Percentiles rank a stretch among this genome's conserved stretches.
These are phyloP conservation scores for Colletotrichum sp. DNA, from an alignment of 2,329 filamentous ascomycete species.

Conservation along the genomic window DNA sequence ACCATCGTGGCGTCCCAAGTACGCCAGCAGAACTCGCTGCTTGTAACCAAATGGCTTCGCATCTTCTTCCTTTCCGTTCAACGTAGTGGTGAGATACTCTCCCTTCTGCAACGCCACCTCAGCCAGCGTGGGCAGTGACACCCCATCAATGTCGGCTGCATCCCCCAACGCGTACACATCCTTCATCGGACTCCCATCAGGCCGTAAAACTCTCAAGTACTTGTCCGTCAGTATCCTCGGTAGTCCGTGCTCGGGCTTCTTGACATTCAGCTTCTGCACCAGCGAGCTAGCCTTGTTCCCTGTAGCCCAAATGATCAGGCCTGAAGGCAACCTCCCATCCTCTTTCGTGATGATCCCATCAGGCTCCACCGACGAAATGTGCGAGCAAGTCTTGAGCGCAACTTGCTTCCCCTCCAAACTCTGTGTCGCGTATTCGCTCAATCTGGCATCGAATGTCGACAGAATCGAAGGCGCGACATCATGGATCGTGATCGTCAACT, in stretches of 20 bases:
- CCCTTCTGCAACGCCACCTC: conserved; percentile 16
- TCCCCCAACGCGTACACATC: conserved; percentile 6
- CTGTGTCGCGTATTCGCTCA: conserved; percentile 84
- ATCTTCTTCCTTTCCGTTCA: neutral
- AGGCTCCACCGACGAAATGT: conserved; percentile 36
- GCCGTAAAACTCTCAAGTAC: neutral
- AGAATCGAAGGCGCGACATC: conserved; percentile 96
- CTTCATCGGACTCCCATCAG: conserved; percentile 4
- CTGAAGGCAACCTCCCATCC: conserved; percentile 82
- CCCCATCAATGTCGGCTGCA: neutral
- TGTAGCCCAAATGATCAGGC: conserved; percentile 96
- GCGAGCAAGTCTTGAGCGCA: neutral
- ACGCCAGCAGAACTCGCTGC: neutral
- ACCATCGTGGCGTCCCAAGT: conserved; percentile 8
- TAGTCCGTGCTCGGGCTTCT: neutral
- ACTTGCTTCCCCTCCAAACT: conserved; percentile 6
- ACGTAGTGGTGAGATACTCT: neutral
- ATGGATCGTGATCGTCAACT: conserved; percentile 96
- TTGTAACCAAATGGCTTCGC: neutral
- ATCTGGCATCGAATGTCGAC: conserved; percentile 97
- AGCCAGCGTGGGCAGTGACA: conserved; percentile 3
- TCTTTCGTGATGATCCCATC: conserved; percentile 99
- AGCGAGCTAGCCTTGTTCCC: conserved; percentile 64
- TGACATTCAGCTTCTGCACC: conserved; percentile 1
- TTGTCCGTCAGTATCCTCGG: conserved; percentile 8